Base-by-base conservation (phyloP, 2,329 filamentous ascomycete species). In the Fusarium sp. region DNA sequence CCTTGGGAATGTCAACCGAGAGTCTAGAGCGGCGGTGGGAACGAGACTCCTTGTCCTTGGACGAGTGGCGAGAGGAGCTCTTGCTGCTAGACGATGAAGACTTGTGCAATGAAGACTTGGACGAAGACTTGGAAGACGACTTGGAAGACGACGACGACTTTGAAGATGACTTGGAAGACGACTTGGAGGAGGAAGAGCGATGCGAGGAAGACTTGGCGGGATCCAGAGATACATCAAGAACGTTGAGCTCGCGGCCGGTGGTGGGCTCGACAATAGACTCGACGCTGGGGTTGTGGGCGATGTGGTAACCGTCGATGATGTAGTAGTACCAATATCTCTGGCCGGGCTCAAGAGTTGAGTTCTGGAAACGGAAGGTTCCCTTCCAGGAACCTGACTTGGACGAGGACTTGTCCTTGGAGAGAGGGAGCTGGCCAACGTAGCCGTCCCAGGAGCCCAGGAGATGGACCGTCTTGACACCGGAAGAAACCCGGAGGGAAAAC, bases 291-390 rank as follows among this genome's bases (percentile, higher is more conserved):
- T 98, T 97, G 90, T 98, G 96, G 72, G 95, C 95, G 84, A 97
- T 93, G 85, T 98, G 95, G 91, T 98, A 98, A 79, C 97, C 97
- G 84, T 99, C 97, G 85, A 98, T 97, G 91, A 98, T 98, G 90
- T 98, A 99, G 91, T 99, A 99, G 92, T 98, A 99, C 97, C 97
- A 99, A 91, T 98, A 98, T 83, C 96, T 93, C 83, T 94, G 92
- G 83, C 96, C 95, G 79, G 94, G 89, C 88, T 96, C 92, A 80
- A 98, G 90, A 70, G 94, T 96, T 72, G 91, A 86, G 82, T 93
- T 93, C 86, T 97, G 94, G 87, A 99, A 98, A 87, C 95, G 93
- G 89, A 99, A 98, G 81, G 95, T 97, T 81, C 96, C 97, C 84
- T 95, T 94, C 95, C 96, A 98, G 79, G 93, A 93, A 82, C 95